phyloP scores from a whole-genome alignment of 2,329 filamentous ascomycete genomes.

The Diplodia mutila region DNA sequence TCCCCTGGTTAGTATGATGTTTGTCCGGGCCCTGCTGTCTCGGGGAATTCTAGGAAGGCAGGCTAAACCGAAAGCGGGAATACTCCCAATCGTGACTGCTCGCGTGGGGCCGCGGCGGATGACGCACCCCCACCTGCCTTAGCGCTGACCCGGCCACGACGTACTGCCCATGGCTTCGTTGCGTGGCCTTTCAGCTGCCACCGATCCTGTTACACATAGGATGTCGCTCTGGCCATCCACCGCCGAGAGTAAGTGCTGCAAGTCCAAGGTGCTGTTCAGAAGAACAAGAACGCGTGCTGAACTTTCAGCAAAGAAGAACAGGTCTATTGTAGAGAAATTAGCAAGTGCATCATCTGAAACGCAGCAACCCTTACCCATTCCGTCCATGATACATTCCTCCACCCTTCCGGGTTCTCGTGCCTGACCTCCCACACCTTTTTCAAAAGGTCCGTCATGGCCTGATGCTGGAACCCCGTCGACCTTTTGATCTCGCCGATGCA shows the following conservation, averaged over 20 bases:
- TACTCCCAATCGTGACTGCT: slow-evolving; percentile 7
- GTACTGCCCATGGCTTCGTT: neutral
- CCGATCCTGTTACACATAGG: neutral
- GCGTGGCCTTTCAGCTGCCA: neutral
- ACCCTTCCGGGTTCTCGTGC: neutral
- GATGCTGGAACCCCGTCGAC: slow-evolving; percentile 27
- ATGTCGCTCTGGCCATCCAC: neutral
- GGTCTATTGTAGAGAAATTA: neutral
- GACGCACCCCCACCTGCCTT: neutral
- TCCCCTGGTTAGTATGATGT: neutral
- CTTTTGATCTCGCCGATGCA: slow-evolving; percentile 28
- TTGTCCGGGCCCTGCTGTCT: neutral
- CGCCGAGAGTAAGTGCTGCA: neutral
- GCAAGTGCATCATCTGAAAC: neutral
- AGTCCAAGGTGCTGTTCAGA: slow-evolving; percentile 6
- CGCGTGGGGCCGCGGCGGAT: neutral
- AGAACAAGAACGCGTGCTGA: slow-evolving; percentile 30
- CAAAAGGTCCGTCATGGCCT: slow-evolving; percentile 26
- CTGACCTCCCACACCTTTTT: slow-evolving; percentile 28
- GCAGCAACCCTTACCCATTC: slow-evolving; percentile 25
- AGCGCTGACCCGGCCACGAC: slow-evolving; percentile 3
- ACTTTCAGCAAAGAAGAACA: slow-evolving; percentile 27
- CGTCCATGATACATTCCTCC: slow-evolving; percentile 29
- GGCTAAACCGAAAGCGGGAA: neutral
- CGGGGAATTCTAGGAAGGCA: neutral